A percentile compares a stretch with the other conserved stretches of the same genome.
phyloP scores from a whole-genome alignment of 2,329 filamentous ascomycete species.

The Beauveria sp. region DNA sequence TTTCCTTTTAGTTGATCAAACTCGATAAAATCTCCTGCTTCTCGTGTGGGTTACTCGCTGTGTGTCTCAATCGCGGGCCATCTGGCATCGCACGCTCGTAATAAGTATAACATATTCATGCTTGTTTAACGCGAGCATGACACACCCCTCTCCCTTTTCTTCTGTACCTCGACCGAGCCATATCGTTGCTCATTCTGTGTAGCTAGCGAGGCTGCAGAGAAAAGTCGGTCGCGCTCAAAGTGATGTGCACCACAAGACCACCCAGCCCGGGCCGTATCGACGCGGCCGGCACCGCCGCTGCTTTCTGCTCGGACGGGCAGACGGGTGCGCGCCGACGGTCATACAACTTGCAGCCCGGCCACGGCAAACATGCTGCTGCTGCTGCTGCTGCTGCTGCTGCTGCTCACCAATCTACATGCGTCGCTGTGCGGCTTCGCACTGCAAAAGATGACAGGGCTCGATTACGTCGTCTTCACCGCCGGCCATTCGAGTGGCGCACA shows the following conservation, averaged over 20 bases:
- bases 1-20: not conserved
- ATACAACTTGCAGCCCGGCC: not conserved
- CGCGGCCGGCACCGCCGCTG: not conserved
- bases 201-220: not conserved
- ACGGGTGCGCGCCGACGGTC: not conserved
- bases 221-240: not conserved
- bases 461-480: no score
- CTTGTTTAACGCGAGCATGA: not conserved
- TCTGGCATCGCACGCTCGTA: not conserved
- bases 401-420: not conserved
- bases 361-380: not conserved
- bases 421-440: no score
- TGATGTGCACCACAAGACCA: not conserved
- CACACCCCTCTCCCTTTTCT: not conserved
- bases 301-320: not conserved
- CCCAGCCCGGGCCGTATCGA: not conserved
- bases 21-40: not conserved
- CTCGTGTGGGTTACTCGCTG: not conserved
- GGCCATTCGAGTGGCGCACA: no score
- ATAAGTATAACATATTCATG: not conserved
- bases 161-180: not conserved
- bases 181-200: not conserved
- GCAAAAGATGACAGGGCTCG: no score
- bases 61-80: not conserved
- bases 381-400: no score